Conservation (phyloP, 106 monocot genomes). For the Narthecium ossifragum region DNA sequence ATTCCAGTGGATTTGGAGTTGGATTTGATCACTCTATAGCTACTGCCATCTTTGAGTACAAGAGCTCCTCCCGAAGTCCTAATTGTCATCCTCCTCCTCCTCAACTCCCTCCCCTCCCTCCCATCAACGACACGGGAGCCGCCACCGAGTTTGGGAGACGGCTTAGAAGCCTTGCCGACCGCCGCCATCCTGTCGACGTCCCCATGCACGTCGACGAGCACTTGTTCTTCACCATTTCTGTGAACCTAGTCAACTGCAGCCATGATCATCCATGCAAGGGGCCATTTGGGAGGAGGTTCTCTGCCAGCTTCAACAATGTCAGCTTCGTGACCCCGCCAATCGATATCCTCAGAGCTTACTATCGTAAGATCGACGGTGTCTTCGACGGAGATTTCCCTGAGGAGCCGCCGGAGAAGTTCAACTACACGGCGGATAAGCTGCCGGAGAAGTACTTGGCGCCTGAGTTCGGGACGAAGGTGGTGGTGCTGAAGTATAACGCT, state of each 20-base stretch:
- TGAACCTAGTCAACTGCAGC: constrained; percentile 23
- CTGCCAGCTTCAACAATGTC: constrained; percentile 40
- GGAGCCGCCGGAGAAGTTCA: constrained; percentile 28
- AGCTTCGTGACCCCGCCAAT: constrained; percentile 25
- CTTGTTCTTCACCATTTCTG: constrained; percentile 23
- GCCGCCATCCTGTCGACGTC: constrained; percentile 19
- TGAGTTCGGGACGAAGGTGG: constrained; percentile 27
- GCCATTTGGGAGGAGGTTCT: constrained; percentile 11
- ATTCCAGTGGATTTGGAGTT: background rate
- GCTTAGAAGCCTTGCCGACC: constrained; percentile 25
- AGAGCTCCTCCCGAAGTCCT: background rate
- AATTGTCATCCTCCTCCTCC: background rate
- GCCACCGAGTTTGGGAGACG: constrained; percentile 23
- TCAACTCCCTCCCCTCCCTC: constrained; percentile 17
- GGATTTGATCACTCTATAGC: constrained; percentile 26
- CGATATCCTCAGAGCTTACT: constrained; percentile 37
- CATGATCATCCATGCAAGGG: constrained; percentile 7
- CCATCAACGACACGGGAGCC: constrained; percentile 23
- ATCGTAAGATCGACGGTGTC: constrained; percentile 11
- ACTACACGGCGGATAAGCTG: constrained; percentile 30
- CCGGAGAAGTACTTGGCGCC: constrained; percentile 14
- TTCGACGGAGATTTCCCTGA: constrained; percentile 18
- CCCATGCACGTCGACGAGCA: constrained; percentile 22
- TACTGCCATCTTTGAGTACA: constrained; percentile 39
- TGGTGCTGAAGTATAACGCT: constrained; percentile 31